Percentiles rank a stretch among this genome's conserved stretches.
phyloP scores from a whole-genome alignment of 2,329 filamentous ascomycete genomes.

The Dissoconium aciculare region DNA sequence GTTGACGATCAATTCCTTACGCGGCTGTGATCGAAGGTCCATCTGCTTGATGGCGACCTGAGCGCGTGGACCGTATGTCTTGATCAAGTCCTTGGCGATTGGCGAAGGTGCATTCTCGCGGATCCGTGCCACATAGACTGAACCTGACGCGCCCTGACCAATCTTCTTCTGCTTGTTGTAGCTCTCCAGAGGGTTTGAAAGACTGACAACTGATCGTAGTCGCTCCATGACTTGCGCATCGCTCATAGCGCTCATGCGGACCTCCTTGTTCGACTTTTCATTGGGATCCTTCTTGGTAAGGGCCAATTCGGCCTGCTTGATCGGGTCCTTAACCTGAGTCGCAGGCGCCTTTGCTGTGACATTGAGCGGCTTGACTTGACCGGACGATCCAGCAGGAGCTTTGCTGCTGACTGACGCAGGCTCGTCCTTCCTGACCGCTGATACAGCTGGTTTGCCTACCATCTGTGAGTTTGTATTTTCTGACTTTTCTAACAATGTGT shows the following conservation, averaged over 20 bases:
- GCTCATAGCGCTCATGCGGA: slow-evolving; percentile 96
- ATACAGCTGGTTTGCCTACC: too few relatives aligned
- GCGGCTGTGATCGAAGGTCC: slow-evolving; percentile 91
- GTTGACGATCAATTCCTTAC: slow-evolving; percentile 97
- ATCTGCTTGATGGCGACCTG: slow-evolving; percentile 99
- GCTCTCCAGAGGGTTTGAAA: slow-evolving; percentile 83
- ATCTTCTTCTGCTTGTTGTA: slow-evolving; percentile 99
- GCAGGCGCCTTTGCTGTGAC: slow-evolving; percentile 36
- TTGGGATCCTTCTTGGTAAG: slow-evolving; percentile 63
- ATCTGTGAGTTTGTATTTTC: too few relatives aligned
- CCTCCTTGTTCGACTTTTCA: slow-evolving; percentile 65
- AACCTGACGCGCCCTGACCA: slow-evolving; percentile 92
- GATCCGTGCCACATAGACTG: slow-evolving; percentile 93
- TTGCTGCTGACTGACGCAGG: too few relatives aligned
- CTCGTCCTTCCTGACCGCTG: too few relatives aligned
- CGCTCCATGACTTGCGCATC: slow-evolving; percentile 96
- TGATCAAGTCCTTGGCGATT: slow-evolving; percentile 62
- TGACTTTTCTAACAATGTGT: too few relatives aligned
- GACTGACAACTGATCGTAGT: slow-evolving; percentile 84
- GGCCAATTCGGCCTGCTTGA: slow-evolving; percentile 81
- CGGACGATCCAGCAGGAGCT: slow-evolving; percentile 9
- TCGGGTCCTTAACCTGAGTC: slow-evolving; percentile 40
- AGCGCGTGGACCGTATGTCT: slow-evolving; percentile 62
- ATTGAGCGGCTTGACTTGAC: slow-evolving; percentile 38
- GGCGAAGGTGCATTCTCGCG: slow-evolving; percentile 75